Conservation (phyloP, 495 filamentous ascomycete species). For the Gamarada debralockiae region DNA sequence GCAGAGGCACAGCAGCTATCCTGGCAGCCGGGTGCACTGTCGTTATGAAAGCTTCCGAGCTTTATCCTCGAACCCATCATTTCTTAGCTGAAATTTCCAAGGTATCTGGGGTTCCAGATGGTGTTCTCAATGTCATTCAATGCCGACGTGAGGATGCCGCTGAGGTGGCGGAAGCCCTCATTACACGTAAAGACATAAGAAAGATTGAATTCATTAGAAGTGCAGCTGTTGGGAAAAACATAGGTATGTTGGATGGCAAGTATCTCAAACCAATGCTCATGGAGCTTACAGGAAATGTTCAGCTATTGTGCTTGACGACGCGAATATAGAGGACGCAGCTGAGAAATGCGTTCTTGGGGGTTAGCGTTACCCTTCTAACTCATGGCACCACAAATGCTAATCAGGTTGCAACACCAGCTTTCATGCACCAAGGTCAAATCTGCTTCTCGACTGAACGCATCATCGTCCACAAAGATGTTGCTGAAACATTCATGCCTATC, state of each 20-base stretch:
- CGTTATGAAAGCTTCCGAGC: conserved; percentile 49
- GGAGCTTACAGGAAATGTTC: conserved; percentile 65
- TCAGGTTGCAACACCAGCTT: conserved; percentile 25
- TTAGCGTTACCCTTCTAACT: too few relatives aligned
- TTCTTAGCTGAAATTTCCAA: neutral
- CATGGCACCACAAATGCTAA: too few relatives aligned
- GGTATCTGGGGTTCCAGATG: neutral
- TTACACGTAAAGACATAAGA: neutral
- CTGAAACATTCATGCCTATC: conserved; percentile 51
- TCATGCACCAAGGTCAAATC: conserved; percentile 66
- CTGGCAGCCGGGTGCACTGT: conserved; percentile 75
- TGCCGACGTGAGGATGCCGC: neutral
- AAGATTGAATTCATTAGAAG: neutral
- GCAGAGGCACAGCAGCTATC: conserved; percentile 57
- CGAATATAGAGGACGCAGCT: conserved; percentile 55
- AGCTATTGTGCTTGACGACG: conserved; percentile 59
- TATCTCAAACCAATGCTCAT: conserved; percentile 61
- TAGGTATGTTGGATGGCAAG: conserved; percentile 51
- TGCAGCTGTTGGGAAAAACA: conserved; percentile 44
- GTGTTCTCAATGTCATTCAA: neutral
- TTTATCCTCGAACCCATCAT: neutral
- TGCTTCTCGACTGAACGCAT: conserved; percentile 91
- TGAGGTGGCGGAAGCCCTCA: neutral
- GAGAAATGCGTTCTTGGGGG: conserved; percentile 17
- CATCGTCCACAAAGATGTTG: conserved; percentile 68